phyloP scores from a whole-genome alignment of 805 yeast species.

The Barnettozyma sp. region DNA sequence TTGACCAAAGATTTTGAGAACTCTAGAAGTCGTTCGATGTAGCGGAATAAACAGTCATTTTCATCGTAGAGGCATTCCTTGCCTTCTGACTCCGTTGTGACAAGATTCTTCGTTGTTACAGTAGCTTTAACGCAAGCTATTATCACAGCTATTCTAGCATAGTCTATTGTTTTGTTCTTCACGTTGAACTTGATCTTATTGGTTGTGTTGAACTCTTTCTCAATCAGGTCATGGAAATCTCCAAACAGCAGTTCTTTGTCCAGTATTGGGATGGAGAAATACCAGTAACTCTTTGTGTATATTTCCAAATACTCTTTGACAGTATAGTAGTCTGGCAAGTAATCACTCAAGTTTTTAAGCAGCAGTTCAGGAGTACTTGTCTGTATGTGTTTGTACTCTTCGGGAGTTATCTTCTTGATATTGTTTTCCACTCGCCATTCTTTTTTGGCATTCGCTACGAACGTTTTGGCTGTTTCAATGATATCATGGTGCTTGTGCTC shows the following conservation, averaged over 20 bases:
- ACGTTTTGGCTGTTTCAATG: conserved; percentile 9
- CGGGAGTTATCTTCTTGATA: conserved; percentile 6
- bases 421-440: conserved; percentile 20
- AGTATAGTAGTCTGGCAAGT: conserved; percentile 18
- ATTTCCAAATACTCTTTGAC: conserved; percentile 13
- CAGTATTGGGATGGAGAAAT: conserved; percentile 13
- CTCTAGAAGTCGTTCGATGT: conserved; percentile 13
- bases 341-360: conserved; percentile 11
- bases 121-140: conserved; percentile 7
- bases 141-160: conserved; percentile 19
- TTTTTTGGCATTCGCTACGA: conserved; percentile 15
- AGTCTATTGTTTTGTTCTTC: conserved; percentile 13
- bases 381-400: conserved; percentile 10
- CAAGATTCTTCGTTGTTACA: conserved; percentile 6
- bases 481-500: conserved; percentile 8
- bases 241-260: conserved; percentile 10
- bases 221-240: conserved; percentile 17
- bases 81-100: conserved; percentile 2
- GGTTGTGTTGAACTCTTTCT: conserved; percentile 2
- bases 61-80: conserved; percentile 9
- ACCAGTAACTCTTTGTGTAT: conserved; percentile 17
- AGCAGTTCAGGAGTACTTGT: conserved; percentile 11
- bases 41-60: conserved; percentile 13
- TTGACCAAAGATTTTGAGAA: conserved; percentile 10
- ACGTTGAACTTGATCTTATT: conserved; percentile 8